phyloP scores from a whole-genome alignment of 2,329 filamentous ascomycete species.

The Trichophyton mentagrophytes region DNA sequence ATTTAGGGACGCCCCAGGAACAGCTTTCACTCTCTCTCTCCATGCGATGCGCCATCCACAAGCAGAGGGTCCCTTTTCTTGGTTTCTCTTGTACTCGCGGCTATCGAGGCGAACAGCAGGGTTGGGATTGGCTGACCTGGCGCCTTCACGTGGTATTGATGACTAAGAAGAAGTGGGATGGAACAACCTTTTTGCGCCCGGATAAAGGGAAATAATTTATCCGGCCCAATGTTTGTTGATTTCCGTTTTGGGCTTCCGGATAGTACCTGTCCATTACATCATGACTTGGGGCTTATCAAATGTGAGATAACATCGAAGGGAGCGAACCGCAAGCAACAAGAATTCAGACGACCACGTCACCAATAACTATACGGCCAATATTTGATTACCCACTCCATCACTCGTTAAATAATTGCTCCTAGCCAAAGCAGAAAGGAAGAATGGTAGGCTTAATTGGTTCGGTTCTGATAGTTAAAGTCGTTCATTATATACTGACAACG shows the following conservation, averaged over 20 bases:
- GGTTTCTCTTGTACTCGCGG: background rate
- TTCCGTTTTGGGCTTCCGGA: background rate
- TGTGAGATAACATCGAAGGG: background rate
- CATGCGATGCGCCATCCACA: background rate
- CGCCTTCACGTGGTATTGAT: background rate
- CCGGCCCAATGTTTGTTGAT: background rate
- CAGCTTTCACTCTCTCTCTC: background rate
- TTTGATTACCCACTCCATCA: too few relatives aligned
- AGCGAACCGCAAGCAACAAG: too few relatives aligned
- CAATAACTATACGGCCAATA: too few relatives aligned
- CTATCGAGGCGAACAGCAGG: background rate
- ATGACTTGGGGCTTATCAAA: background rate
- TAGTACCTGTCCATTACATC: background rate
- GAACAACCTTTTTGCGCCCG: background rate
- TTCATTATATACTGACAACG: background rate
- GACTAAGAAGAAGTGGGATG: background rate
- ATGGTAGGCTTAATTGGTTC: background rate
- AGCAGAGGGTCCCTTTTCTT: background rate
- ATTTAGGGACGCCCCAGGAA: background rate
- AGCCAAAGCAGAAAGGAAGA: background rate
- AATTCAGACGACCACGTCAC: too few relatives aligned
- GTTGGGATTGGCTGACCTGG: background rate
- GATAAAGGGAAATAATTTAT: background rate
- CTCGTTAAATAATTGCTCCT: too few relatives aligned
- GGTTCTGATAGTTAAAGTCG: background rate